These are phyloP conservation scores for Calonectria henricotiae DNA, from an alignment of 2,329 filamentous ascomycete genomes.

Conservation along the genomic window DNA sequence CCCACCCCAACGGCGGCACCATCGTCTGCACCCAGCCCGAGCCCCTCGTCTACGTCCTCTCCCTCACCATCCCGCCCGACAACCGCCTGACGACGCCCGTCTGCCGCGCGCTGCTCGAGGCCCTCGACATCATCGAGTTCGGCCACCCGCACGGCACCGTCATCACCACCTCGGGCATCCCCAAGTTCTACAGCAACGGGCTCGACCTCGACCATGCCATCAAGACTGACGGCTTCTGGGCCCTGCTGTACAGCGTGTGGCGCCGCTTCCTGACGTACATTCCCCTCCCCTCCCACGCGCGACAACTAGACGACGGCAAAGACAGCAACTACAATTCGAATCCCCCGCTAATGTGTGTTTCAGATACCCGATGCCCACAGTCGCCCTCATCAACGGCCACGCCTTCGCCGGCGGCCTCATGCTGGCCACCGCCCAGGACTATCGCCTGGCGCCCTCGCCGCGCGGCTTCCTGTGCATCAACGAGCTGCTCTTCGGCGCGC, in stretches of 20 bases:
- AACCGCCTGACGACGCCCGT: conserved; percentile 82
- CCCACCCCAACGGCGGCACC: conserved; percentile 67
- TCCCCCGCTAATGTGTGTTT: neutral
- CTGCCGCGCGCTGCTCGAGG: conserved; percentile 77
- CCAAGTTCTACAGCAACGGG: conserved; percentile 88
- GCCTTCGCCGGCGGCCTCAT: conserved; percentile 88
- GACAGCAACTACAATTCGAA: too few species aligned
- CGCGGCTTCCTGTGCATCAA: conserved; percentile 86
- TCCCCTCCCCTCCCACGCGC: neutral
- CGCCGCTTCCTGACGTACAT: conserved; percentile 67
- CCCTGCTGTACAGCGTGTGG: conserved; percentile 77
- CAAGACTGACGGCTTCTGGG: conserved; percentile 74
- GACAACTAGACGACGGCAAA: neutral
- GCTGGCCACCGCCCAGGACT: conserved; percentile 87
- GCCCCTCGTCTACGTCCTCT: conserved; percentile 79
- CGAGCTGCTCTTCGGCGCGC: conserved; percentile 85
- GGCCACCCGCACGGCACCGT: conserved; percentile 80
- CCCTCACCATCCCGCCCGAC: conserved; percentile 80
- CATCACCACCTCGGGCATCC: conserved; percentile 81
- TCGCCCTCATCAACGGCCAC: conserved; percentile 86
- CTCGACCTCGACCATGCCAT: conserved; percentile 82
- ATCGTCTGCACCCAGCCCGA: conserved; percentile 76
- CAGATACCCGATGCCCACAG: conserved; percentile 84
- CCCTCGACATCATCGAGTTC: conserved; percentile 83
- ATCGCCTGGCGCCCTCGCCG: conserved; percentile 81